Base-by-base conservation (phyloP, 202 grass and related monocot species). In the Zizania palustris region DNA sequence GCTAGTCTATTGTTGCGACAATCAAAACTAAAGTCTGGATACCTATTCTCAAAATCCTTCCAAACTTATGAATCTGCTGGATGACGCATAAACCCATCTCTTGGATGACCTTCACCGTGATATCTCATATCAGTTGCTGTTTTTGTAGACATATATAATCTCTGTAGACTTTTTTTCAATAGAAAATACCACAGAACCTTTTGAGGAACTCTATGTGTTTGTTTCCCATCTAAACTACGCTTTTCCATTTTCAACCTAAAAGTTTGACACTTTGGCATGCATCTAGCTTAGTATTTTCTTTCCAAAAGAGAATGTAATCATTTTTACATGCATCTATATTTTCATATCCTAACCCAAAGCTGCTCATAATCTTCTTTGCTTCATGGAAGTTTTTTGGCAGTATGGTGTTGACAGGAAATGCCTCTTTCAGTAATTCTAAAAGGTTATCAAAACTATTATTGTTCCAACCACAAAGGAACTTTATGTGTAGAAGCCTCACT, bases 31-130 rank as follows among this genome's bases (percentile, higher is more conserved):
- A 82, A 82, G 3, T 74, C 33, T 5, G 1, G 0, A 13, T 69
- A 36, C 53, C 5, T 13, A 18, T 4, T 16, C 28, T 71, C 72
- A 69, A 84, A 62, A 5, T 74, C 18, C 42, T 84, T 84, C 73
- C 73, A 84, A 0, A 50, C 54, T n/a, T 35, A 22, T 11, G 82
- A 84, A 39, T 77, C 48, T 42, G 40, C 45, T 49, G 72, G 36
- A 42, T 84, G 60, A 1, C 63, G 11, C 9, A 77, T 60, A 5
- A 77, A 62, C 8, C 62, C 72, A 69, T 77, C 51, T 11, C 75
- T 42, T 3, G n/a, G 59, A 6, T 21, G 39, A 5, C 69, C 15
- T 39, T 84, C 37, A 3, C 34, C 3, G 28, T 84, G 72, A 62
- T 64, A 84, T 22, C 40, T 50, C 67, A 80, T 80, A 9, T 11